phyloP scores from a whole-genome alignment of 176 grass and related monocot species.

The Oropetium thomaeum region DNA sequence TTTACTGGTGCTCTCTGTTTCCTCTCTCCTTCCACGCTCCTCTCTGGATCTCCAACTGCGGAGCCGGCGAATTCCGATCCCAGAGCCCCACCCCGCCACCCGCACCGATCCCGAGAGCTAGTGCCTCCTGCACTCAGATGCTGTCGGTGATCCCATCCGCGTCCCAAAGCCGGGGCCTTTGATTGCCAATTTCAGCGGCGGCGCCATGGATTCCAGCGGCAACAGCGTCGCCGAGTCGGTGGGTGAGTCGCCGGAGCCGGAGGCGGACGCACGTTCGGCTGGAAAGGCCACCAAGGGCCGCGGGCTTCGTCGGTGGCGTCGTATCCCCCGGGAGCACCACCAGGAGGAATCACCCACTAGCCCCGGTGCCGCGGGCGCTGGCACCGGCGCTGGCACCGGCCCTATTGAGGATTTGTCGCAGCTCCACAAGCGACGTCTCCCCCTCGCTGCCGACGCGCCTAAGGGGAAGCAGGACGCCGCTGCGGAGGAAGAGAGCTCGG shows the following conservation, averaged over 20 bases:
- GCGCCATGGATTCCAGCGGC: constrained; percentile 47
- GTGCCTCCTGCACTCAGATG: background rate
- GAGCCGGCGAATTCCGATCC: constrained; percentile 23
- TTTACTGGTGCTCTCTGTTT: constrained; percentile 31
- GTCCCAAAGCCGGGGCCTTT: background rate
- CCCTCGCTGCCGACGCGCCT: constrained; percentile 8
- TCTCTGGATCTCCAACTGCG: constrained; percentile 36
- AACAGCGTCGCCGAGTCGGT: constrained; percentile 40
- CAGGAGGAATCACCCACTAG: constrained; percentile 39
- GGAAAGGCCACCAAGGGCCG: constrained; percentile 38
- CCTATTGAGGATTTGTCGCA: constrained; percentile 40
- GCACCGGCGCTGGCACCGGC: background rate
- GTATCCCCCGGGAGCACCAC: constrained; percentile 56
- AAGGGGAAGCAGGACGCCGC: constrained; percentile 42
- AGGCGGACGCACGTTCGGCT: background rate
- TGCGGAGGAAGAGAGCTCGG: constrained; percentile 55
- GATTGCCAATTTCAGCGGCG: constrained; percentile 20
- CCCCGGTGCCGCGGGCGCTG: background rate
- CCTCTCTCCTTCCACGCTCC: constrained; percentile 31
- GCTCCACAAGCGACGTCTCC: constrained; percentile 63
- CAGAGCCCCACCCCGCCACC: background rate
- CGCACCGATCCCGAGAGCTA: constrained; percentile 22
- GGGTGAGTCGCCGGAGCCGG: constrained; percentile 30
- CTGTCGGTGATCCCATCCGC: constrained; percentile 16
- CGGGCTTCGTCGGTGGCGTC: constrained; percentile 58